These are phyloP conservation scores for Trichopus zeylanicus DNA, from an alignment of 116 monocot species.

Conservation along the genomic window DNA sequence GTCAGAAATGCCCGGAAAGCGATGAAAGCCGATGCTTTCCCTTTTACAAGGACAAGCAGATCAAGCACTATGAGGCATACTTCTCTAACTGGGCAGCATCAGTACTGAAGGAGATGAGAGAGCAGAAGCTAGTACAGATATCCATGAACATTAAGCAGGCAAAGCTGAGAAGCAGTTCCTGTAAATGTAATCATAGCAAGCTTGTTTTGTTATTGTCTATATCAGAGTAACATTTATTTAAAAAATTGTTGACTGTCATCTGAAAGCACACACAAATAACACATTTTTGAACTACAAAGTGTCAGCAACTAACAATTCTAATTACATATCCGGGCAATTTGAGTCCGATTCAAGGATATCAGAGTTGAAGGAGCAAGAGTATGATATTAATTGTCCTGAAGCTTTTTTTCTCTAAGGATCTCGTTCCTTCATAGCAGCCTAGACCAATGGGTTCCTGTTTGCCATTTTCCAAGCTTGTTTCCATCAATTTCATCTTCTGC, in stretches of 20 bases:
- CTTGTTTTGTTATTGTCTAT: neutral
- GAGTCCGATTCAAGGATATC: too few relatives aligned
- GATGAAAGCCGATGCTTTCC: slow-evolving; percentile 13
- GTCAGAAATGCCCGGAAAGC: slow-evolving; percentile 32
- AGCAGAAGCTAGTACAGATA: slow-evolving; percentile 9
- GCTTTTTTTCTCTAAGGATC: too few relatives aligned
- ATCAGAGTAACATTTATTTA: too few relatives aligned
- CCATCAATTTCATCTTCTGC: slow-evolving; percentile 28
- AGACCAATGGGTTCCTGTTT: too few relatives aligned
- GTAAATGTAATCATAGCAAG: neutral
- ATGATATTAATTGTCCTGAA: too few relatives aligned
- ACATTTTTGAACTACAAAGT: too few relatives aligned
- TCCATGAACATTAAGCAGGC: neutral
- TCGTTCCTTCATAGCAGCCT: too few relatives aligned
- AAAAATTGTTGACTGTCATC: too few relatives aligned
- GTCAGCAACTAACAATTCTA: too few relatives aligned
- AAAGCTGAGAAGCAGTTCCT: neutral
- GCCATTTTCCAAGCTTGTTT: neutral
- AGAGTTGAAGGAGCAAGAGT: too few relatives aligned
- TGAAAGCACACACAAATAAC: too few relatives aligned
- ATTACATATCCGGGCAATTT: too few relatives aligned
- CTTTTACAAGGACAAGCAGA: slow-evolving; percentile 32
- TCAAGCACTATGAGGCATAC: slow-evolving; percentile 33
- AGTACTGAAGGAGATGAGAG: slow-evolving; percentile 32
- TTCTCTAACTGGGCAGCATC: slow-evolving; percentile 30